Evolutionary conservation across 306 rosid species (phyloP), one percentile per base, ranked within the genome.

Genomic region (Dalbergia cochinchinensis): DNA sequence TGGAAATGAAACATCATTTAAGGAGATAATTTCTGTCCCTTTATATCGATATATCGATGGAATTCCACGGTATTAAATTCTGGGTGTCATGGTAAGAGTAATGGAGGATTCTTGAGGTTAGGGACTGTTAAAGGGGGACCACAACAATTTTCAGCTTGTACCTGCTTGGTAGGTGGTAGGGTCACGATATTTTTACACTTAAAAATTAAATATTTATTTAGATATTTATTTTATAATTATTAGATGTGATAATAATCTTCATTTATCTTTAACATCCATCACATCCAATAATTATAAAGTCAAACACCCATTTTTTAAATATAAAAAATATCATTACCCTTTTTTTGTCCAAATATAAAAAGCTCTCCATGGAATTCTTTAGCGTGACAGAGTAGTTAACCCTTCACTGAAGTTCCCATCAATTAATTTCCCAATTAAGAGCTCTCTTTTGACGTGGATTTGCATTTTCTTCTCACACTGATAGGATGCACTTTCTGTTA

Each of bases 361-460:
- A 51, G 68, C 48, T 61, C 74, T 69, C 4, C 62, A 35, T 18
- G 14, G 65, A 37, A 45, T 16, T 69, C n/a, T 33, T 65, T 53
- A 44, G 69, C 12, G 33, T 18, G 37, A 44, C 78, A 20, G 18
- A 22, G 48, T 10, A 1, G 31, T 42, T 20, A 35, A 19, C 13
- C 60, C 62, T 35, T 19, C 58, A 11, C 15, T 13, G 16, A 51
- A 8, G 34, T 47, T 48, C 64, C 42, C 19, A 55, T 59, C 45
- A 47, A 69, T 69, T 59, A 61, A 45, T 71, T 72, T 79, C 57
- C 77, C 44, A 20, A 9, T 71, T 5, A 33, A 45, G 50, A 18
- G 42, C 18, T 31, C 11, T 41, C 71, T 58, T 47, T 57, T 39
- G 22, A 22, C 69, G 11, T 4, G 58, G 41, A 22, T 31, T 37